Percentiles rank a stretch among this genome's conserved stretches.
These are phyloP conservation scores for Backusella mclennaniae DNA, from an alignment of 192 early-diverging fungal species.

Conservation along the genomic window DNA sequence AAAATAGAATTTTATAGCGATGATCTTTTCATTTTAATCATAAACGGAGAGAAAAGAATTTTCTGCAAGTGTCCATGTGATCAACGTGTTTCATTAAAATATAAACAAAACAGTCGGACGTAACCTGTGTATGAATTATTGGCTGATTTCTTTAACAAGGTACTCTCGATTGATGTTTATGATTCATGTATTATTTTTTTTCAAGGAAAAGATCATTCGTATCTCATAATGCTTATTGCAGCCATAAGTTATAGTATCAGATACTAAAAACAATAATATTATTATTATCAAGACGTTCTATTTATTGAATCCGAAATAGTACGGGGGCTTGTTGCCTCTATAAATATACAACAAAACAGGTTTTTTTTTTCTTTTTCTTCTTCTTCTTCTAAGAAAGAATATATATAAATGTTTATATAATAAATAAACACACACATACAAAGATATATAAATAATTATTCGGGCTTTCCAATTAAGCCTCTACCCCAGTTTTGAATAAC, in stretches of 20 bases:
- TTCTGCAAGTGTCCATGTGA: background rate
- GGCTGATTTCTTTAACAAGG: no score
- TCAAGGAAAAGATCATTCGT: no score
- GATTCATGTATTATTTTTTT: background rate
- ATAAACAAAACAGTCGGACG: background rate
- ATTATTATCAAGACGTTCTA: background rate
- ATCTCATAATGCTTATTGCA: background rate
- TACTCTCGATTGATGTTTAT: background rate
- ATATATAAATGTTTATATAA: background rate
- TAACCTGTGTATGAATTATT: background rate
- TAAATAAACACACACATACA: background rate
- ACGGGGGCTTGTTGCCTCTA: background rate
- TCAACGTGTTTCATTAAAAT: background rate
- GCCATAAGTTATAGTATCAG: background rate
- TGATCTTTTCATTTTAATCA: background rate
- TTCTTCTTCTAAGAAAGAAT: background rate
- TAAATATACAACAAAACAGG: background rate
- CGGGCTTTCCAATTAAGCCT: slow-evolving; percentile 33
- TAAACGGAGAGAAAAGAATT: background rate
- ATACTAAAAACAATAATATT: background rate
- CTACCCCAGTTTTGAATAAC: slow-evolving; percentile 37
- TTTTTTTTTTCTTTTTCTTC: background rate
- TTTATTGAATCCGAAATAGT: background rate
- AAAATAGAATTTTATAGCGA: background rate
- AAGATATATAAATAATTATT: slow-evolving; percentile 17